Conservation (phyloP, 2,329 filamentous ascomycete species). For the Colletotrichum caudatum region DNA sequence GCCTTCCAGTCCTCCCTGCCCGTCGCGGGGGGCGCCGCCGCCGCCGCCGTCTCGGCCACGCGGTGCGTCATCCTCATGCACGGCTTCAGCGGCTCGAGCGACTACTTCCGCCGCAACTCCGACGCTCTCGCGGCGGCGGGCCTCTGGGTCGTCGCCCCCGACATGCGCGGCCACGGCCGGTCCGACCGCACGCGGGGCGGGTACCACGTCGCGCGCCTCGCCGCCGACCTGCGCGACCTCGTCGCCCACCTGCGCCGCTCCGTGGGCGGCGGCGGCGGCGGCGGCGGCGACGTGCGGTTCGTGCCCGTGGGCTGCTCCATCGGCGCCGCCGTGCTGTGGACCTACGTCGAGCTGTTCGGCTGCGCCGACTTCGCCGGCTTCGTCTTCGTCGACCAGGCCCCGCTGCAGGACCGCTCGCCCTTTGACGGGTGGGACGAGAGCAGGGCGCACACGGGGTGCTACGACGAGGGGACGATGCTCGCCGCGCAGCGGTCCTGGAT, state of each 20-base stretch:
- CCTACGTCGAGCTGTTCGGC: constrained; percentile 55
- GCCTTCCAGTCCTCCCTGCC: constrained; percentile 53
- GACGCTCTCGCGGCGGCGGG: constrained; percentile 44
- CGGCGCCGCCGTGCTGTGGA: constrained; percentile 56
- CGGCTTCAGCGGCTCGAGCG: constrained; percentile 56
- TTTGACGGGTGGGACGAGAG: constrained; percentile 50
- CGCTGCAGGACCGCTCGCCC: constrained; percentile 53
- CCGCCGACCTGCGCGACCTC: constrained; percentile 52
- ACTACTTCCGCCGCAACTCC: constrained; percentile 54
- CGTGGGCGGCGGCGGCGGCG: neutral
- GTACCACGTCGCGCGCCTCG: constrained; percentile 56
- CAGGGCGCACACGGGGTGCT: constrained; percentile 52
- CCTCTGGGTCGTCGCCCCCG: constrained; percentile 54
- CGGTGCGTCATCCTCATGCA: constrained; percentile 53
- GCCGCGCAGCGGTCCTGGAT: constrained; percentile 49
- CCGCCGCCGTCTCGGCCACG: constrained; percentile 14
- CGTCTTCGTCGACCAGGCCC: constrained; percentile 56
- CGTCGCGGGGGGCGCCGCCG: constrained; percentile 24
- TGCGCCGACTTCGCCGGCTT: constrained; percentile 49
- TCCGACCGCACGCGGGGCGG: constrained; percentile 50
- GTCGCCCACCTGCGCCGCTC: constrained; percentile 46
- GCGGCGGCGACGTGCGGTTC: constrained; percentile 40
- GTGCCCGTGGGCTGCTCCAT: constrained; percentile 56
- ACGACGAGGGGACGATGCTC: constrained; percentile 53
- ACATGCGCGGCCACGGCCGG: constrained; percentile 55